phyloP scores from a whole-genome alignment of 2,329 filamentous ascomycete species.

The Trichoderma semiorbis region DNA sequence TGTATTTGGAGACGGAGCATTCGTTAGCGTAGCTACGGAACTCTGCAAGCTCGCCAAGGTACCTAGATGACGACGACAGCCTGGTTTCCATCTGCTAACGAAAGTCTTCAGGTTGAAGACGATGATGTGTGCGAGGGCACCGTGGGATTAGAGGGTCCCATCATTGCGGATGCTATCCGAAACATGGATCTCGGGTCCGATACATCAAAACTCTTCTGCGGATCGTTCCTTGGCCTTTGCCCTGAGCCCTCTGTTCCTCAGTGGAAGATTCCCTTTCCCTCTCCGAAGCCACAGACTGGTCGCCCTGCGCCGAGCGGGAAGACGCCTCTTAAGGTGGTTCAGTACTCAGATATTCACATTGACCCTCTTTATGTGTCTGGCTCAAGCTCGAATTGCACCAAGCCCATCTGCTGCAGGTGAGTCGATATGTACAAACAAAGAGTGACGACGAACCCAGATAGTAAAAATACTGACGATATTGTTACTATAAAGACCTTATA shows the following conservation, averaged over 20 bases:
- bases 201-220: constrained; percentile 50
- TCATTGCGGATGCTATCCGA: constrained; percentile 48
- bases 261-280: constrained; percentile 44
- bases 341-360: constrained; percentile 59
- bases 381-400: constrained; percentile 52
- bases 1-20: constrained; percentile 39
- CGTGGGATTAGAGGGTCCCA: constrained; percentile 50
- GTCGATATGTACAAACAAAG: neutral
- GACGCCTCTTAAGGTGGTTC: constrained; percentile 51
- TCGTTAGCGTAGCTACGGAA: constrained; percentile 33
- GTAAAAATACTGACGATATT: neutral
- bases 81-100: neutral
- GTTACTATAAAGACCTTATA: constrained; percentile 39
- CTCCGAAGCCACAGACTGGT: constrained; percentile 34
- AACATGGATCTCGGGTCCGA: constrained; percentile 46
- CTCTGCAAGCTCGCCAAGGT: constrained; percentile 36
- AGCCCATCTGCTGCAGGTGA: constrained; percentile 57
- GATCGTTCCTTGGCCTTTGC: constrained; percentile 53
- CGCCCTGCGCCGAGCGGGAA: constrained; percentile 43
- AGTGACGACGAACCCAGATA: neutral
- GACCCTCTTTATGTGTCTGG: constrained; percentile 54
- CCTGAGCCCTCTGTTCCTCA: constrained; percentile 43
- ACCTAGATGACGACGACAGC: neutral
- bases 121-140: constrained; percentile 54
- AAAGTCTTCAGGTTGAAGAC: constrained; percentile 42